phyloP scores from a whole-genome alignment of 1,139 yeast genomes.

The Eremothecium sinecaudum region DNA sequence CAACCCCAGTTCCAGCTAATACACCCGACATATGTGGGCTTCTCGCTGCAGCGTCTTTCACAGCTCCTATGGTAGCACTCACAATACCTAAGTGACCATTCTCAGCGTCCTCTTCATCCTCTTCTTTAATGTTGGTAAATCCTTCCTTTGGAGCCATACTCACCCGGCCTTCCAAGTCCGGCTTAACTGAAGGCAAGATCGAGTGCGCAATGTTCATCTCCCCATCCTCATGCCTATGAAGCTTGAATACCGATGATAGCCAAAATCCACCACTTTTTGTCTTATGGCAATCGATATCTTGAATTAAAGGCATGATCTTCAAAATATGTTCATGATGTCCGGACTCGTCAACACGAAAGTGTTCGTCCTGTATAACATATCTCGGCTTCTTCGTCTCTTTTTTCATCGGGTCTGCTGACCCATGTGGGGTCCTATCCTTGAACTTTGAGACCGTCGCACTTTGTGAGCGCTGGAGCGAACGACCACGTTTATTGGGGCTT shows the following conservation, averaged over 20 bases:
- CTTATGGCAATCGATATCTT: conserved; percentile 13
- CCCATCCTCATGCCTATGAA: conserved; percentile 17
- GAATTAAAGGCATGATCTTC: conserved; percentile 18
- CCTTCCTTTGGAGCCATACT: background rate
- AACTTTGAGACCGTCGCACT: background rate
- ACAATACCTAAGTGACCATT: background rate
- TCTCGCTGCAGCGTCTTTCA: conserved; percentile 9
- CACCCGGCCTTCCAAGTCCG: background rate
- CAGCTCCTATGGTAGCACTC: conserved; percentile 27
- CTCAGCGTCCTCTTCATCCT: background rate
- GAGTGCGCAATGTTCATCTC: conserved; percentile 24
- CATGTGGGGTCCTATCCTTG: background rate
- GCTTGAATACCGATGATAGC: conserved; percentile 24
- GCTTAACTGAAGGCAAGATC: conserved; percentile 16
- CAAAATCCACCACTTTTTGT: conserved; percentile 24
- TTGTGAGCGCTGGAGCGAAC: conserved; percentile 1
- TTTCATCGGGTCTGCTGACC: background rate
- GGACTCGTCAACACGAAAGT: conserved; percentile 26
- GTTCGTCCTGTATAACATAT: conserved; percentile 22
- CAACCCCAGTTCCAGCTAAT: too few species aligned
- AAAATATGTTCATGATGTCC: conserved; percentile 28
- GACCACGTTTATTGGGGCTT: background rate
- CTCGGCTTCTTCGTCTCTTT: conserved; percentile 12
- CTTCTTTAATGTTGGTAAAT: background rate
- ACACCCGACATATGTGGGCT: background rate